phyloP scores from a whole-genome alignment of 2,329 filamentous ascomycete species.

The Hymenoscyphus fructigenus region DNA sequence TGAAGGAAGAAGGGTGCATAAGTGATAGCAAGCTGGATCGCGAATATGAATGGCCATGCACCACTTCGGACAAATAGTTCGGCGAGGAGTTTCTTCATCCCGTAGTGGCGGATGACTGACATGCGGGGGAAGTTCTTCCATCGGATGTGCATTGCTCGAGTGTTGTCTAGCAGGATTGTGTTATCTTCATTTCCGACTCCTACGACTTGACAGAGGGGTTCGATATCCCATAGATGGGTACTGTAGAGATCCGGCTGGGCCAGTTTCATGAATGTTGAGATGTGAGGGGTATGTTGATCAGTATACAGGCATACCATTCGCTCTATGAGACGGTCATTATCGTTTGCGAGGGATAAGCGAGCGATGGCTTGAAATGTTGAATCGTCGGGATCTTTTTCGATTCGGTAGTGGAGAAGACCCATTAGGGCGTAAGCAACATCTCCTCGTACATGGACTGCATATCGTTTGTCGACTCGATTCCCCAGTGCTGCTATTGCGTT shows the following conservation, averaged over 20 bases:
- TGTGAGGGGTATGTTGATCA: constrained; percentile 10
- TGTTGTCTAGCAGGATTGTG: constrained; percentile 34
- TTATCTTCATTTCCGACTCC: constrained; percentile 35
- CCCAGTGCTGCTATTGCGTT: constrained; percentile 31
- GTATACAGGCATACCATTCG: constrained; percentile 33
- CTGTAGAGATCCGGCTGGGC: constrained; percentile 29
- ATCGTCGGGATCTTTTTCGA: constrained; percentile 30
- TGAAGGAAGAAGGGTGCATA: constrained; percentile 8
- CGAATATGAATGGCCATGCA: constrained; percentile 11
- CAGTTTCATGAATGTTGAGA: constrained; percentile 32
- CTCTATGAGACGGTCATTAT: constrained; percentile 37
- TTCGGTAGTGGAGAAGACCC: constrained; percentile 32
- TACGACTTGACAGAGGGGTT: constrained; percentile 36
- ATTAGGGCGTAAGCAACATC: constrained; percentile 36
- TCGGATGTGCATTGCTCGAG: constrained; percentile 34
- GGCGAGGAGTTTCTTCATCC: constrained; percentile 9
- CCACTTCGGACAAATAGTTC: constrained; percentile 9
- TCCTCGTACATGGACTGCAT: constrained; percentile 17
- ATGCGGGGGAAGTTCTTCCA: constrained; percentile 37
- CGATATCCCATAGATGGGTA: constrained; percentile 36
- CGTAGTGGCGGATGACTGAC: constrained; percentile 14
- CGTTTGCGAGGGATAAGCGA: constrained; percentile 35
- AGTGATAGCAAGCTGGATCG: constrained; percentile 9
- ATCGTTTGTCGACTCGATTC: constrained; percentile 18
- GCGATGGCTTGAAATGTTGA: constrained; percentile 35